Percentiles rank a stretch among this genome's conserved stretches.
Conservation (phyloP, 768 basidiomycete species). For the Russula brevipes region DNA sequence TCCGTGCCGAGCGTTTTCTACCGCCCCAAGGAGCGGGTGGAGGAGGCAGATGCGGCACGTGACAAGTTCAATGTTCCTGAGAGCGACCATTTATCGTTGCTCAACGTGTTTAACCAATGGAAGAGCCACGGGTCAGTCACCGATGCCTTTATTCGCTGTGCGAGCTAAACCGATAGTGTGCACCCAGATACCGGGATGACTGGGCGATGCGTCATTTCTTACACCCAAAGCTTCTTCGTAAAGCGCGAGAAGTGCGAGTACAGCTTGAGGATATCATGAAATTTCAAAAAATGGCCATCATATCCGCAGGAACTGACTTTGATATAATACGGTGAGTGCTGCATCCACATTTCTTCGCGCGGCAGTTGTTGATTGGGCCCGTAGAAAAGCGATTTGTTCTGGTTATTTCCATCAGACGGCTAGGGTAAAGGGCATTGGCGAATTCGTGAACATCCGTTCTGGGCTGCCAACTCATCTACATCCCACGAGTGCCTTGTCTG, state of each 20-base stretch:
- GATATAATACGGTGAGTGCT: conserved; percentile 67
- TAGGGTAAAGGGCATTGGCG: conserved; percentile 96
- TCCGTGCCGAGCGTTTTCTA: conserved; percentile 98
- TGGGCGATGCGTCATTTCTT: conserved; percentile 95
- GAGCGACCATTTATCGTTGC: conserved; percentile 90
- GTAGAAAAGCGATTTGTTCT: conserved; percentile 91
- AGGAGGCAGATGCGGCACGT: conserved; percentile 94
- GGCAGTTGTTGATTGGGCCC: background rate
- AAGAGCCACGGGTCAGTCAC: conserved; percentile 80
- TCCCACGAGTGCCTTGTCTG: conserved; percentile 94
- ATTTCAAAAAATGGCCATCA: conserved; percentile 91
- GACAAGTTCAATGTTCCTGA: conserved; percentile 99
- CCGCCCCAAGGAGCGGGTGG: conserved; percentile 93
- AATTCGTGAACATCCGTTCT: conserved; percentile 95
- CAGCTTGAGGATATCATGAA: conserved; percentile 99
- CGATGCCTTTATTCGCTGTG: no score
- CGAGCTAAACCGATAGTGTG: conserved; percentile 1
- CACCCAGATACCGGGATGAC: conserved; percentile 75
- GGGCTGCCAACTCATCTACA: conserved; percentile 94
- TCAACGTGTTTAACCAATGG: conserved; percentile 99
- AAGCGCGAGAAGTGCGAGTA: conserved; percentile 89
- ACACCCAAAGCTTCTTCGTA: conserved; percentile 92
- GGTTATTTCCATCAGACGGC: conserved; percentile 99
- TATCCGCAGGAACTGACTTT: conserved; percentile 92
- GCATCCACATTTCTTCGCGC: background rate